Percentiles rank a stretch among this genome's conserved stretches.
Conservation (phyloP, 2,329 filamentous ascomycete species). For the Aphanocladium album region DNA sequence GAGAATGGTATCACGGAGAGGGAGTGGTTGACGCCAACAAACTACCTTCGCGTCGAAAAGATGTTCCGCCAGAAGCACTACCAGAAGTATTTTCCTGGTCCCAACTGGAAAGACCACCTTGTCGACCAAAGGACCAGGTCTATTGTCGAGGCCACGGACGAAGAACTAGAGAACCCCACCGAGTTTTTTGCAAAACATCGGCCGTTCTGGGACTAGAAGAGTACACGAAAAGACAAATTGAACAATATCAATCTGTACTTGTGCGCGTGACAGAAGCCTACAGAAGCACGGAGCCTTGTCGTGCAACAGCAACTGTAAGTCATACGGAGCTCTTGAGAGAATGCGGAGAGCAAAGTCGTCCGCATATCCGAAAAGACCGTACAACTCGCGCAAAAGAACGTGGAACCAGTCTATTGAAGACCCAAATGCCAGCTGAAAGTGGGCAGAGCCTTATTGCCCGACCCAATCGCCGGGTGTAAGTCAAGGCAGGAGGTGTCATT, state of each 20-base stretch:
- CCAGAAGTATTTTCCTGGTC: background rate
- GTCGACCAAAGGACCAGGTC: background rate
- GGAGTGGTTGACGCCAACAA: constrained; percentile 3
- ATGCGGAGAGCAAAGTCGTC: background rate
- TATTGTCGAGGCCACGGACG: background rate
- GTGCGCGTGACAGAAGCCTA: background rate
- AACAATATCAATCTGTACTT: background rate
- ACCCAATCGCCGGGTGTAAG: background rate
- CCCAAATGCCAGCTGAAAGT: background rate
- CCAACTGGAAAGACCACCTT: constrained; percentile 3
- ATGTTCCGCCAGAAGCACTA: background rate
- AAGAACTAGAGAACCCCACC: background rate
- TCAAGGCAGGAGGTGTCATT: background rate
- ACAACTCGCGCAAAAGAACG: background rate
- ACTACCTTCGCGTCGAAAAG: constrained; percentile 5
- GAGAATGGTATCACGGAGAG: background rate
- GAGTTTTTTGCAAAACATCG: background rate
- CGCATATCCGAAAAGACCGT: background rate
- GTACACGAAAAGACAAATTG: background rate
- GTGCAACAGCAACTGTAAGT: background rate
- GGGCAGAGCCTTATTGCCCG: background rate
- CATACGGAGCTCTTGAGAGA: background rate
- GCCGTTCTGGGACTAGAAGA: background rate
- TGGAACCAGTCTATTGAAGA: background rate
- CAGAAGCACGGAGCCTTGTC: background rate